phyloP scores from a whole-genome alignment of 1,284 basidiomycete genomes.

The Boletus semigastroideus region DNA sequence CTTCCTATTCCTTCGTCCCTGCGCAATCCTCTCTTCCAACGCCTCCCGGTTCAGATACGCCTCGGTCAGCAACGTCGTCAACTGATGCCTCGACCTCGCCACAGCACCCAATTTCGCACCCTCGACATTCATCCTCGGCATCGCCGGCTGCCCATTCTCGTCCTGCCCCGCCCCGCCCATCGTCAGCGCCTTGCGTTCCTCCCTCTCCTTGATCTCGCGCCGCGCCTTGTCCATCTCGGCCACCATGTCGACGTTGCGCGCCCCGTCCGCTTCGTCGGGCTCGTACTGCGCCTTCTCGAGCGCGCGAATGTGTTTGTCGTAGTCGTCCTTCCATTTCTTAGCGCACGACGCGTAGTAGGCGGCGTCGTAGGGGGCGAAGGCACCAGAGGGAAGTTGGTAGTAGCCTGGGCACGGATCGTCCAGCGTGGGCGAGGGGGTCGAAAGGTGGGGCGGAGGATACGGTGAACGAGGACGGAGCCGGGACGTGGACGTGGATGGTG shows the following conservation, averaged over 20 bases:
- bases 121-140: constrained; percentile 78
- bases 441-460: constrained; percentile 77
- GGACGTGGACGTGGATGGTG: constrained; percentile 1
- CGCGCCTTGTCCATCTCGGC: constrained; percentile 75
- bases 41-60: too few relatives aligned
- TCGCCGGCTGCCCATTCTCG: constrained; percentile 49
- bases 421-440: constrained; percentile 74
- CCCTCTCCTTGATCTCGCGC: constrained; percentile 64
- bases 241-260: constrained; percentile 62
- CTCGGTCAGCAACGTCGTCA: constrained; percentile 72
- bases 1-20: constrained; percentile 76
- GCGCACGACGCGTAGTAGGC: constrained; percentile 75
- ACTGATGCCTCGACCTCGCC: constrained; percentile 71
- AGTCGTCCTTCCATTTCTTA: constrained; percentile 68
- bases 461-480: constrained; percentile 11
- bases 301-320: constrained; percentile 65
- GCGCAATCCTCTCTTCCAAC: constrained; percentile 79
- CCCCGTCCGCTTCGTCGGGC: constrained; percentile 16
- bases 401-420: constrained; percentile 86
- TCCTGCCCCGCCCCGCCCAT: constrained; percentile 32
- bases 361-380: constrained; percentile 77
- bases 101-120: constrained; percentile 67
- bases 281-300: constrained; percentile 53
- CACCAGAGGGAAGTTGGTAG: constrained; percentile 79
- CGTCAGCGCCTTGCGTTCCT: constrained; percentile 72